A percentile compares a stretch with the other conserved stretches of the same genome.
These are phyloP conservation scores for Cercospora zeina DNA, from an alignment of 2,329 filamentous ascomycete species.

Conservation along the genomic window DNA sequence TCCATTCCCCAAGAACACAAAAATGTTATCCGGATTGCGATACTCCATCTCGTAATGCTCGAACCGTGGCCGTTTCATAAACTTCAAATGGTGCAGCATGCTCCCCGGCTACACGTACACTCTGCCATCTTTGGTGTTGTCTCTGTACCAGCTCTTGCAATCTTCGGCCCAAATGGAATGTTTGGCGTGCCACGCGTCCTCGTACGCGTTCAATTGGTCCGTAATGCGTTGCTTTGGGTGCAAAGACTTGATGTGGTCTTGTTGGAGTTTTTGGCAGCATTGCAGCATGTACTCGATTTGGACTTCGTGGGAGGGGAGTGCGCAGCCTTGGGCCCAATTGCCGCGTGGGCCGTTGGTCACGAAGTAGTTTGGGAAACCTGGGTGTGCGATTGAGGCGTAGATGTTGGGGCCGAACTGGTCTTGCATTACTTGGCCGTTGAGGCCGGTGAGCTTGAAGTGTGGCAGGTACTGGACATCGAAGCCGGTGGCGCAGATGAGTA, in stretches of 20 bases:
- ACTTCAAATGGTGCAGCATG: slow-evolving; percentile 32
- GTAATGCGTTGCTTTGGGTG: slow-evolving; percentile 30
- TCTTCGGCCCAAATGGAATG: slow-evolving; percentile 29
- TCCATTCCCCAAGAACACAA: slow-evolving; percentile 52
- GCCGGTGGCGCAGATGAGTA: slow-evolving; percentile 29
- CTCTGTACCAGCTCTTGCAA: slow-evolving; percentile 35
- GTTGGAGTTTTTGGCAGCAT: slow-evolving; percentile 33
- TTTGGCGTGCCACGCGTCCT: slow-evolving; percentile 32
- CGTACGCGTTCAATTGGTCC: slow-evolving; percentile 32
- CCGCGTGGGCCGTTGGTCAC: slow-evolving; percentile 32
- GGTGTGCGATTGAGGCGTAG: slow-evolving; percentile 36
- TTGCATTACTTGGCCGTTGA: slow-evolving; percentile 38
- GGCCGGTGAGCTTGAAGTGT: slow-evolving; percentile 42
- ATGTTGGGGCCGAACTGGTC: slow-evolving; percentile 31
- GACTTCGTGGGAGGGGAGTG: slow-evolving; percentile 24
- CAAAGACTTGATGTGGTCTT: slow-evolving; percentile 34
- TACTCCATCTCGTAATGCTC: slow-evolving; percentile 54
- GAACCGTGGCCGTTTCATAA: slow-evolving; percentile 43
- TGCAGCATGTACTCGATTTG: slow-evolving; percentile 31
- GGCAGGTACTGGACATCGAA: slow-evolving; percentile 36
- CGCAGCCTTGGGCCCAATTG: slow-evolving; percentile 29
- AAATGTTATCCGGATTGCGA: slow-evolving; percentile 45
- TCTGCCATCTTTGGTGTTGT: slow-evolving; percentile 38
- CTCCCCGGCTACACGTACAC: slow-evolving; percentile 38
- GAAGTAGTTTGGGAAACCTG: slow-evolving; percentile 40